These are phyloP conservation scores for Leersia perrieri DNA, from an alignment of 176 grass and related monocot genomes.

Conservation along the genomic window DNA sequence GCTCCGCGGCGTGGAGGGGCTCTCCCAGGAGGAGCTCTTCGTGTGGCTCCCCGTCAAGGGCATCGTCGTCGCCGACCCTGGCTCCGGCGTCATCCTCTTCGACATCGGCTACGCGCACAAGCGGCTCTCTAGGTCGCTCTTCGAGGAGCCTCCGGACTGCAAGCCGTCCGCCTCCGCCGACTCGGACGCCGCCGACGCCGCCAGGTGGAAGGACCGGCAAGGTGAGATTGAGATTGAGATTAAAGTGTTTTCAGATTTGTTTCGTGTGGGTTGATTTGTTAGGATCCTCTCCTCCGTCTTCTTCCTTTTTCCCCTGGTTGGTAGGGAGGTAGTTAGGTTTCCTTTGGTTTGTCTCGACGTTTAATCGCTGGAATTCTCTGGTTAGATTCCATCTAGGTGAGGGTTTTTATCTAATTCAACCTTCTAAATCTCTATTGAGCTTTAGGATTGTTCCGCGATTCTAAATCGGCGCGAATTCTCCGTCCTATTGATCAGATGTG, in stretches of 20 bases:
- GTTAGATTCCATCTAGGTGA: not conserved
- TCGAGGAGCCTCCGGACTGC: constrained; percentile 92
- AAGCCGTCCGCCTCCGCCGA: constrained; percentile 22
- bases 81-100: constrained; percentile 76
- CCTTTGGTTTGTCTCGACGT: constrained; percentile 14
- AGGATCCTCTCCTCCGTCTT: not conserved
- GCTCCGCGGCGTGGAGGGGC: constrained; percentile 63
- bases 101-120: constrained; percentile 90
- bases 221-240: constrained; percentile 45
- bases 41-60: constrained; percentile 96
- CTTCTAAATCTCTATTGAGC: not conserved
- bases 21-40: constrained; percentile 91
- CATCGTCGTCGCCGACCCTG: constrained; percentile 53
- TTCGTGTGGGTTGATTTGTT: constrained; percentile 21
- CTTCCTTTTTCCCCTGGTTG: not conserved
- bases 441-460: not conserved
- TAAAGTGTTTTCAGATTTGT: constrained; percentile 36
- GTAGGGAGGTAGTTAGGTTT: constrained; percentile 37
- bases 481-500: not conserved
- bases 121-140: constrained; percentile 72
- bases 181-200: constrained; percentile 17
- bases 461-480: constrained; percentile 5
- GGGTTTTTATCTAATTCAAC: not conserved
- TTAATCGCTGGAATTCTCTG: constrained; percentile 22
- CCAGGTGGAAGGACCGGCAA: constrained; percentile 33